These are phyloP conservation scores for Actinidia chinensis DNA, from an alignment of 179 eudicot species.

Conservation along the genomic window DNA sequence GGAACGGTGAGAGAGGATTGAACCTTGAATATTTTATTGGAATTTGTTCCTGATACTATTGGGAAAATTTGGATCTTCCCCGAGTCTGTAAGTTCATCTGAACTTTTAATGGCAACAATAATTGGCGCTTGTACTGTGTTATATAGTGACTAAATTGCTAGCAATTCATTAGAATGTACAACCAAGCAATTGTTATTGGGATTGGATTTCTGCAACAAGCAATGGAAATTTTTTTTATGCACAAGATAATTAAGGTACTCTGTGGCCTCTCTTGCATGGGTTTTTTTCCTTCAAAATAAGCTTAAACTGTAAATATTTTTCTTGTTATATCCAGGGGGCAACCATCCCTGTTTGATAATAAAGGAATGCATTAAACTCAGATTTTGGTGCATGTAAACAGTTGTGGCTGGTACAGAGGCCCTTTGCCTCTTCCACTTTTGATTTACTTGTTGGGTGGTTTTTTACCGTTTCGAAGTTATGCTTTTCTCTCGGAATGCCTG, in stretches of 20 bases:
- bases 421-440: background rate
- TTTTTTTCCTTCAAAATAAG: background rate
- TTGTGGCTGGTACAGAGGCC: conserved; percentile 63
- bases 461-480: background rate
- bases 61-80: conserved; percentile 87
- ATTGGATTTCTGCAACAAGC: conserved; percentile 71
- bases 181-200: conserved; percentile 73
- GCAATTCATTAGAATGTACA: conserved; percentile 81
- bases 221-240: conserved; percentile 89
- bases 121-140: background rate
- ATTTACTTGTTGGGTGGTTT: background rate
- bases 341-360: conserved; percentile 87
- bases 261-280: background rate
- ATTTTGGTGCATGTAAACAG: conserved; percentile 96
- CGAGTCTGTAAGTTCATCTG: conserved; percentile 58
- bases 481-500: background rate
- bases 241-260: conserved; percentile 79
- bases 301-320: background rate
- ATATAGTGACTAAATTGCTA: background rate
- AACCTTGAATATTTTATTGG: conserved; percentile 68
- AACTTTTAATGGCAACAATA: background rate
- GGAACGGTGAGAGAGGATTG: conserved; percentile 81
- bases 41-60: conserved; percentile 82
- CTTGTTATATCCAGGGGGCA: conserved; percentile 90
- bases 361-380: conserved; percentile 85